Conservation (phyloP, 2,329 filamentous ascomycete species). For the Pseudogymnoascus pannorum region DNA sequence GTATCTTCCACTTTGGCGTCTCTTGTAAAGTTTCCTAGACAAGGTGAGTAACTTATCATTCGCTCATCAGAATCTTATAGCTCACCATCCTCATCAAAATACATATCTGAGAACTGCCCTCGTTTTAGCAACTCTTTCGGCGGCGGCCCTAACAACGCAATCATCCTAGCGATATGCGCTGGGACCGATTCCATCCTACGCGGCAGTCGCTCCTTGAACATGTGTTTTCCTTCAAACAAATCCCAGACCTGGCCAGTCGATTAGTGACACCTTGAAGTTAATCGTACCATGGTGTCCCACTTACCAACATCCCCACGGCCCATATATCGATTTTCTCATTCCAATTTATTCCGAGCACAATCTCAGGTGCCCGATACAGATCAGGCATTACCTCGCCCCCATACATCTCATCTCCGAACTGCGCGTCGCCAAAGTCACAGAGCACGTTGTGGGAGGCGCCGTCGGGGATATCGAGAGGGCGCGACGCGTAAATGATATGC, state of each 20-base stretch:
- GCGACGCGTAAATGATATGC: conserved; percentile 25
- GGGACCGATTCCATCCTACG: conserved; percentile 26
- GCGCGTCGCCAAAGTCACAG: conserved; percentile 26
- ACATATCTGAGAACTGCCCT: background rate
- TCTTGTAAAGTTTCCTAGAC: conserved; percentile 11
- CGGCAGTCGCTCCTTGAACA: conserved; percentile 11
- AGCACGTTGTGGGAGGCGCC: conserved; percentile 18
- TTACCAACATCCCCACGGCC: conserved; percentile 23
- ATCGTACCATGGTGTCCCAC: background rate
- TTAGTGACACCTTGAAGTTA: background rate
- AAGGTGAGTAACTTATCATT: background rate
- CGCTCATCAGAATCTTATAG: background rate
- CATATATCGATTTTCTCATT: conserved; percentile 24
- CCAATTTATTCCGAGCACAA: conserved; percentile 19
- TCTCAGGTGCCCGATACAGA: conserved; percentile 22
- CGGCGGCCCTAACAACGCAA: conserved; percentile 34
- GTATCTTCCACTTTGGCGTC: conserved; percentile 11
- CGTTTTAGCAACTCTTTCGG: conserved; percentile 26
- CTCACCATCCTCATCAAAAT: conserved; percentile 13
- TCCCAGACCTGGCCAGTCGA: conserved; percentile 12
- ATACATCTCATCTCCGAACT: conserved; percentile 15
- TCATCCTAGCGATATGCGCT: conserved; percentile 36
- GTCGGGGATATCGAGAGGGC: conserved; percentile 16
- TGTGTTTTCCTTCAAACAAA: conserved; percentile 13
- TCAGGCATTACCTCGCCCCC: conserved; percentile 20